Conservation (phyloP, 2,329 filamentous ascomycete genomes). For the Metarhizium anisopliae region DNA sequence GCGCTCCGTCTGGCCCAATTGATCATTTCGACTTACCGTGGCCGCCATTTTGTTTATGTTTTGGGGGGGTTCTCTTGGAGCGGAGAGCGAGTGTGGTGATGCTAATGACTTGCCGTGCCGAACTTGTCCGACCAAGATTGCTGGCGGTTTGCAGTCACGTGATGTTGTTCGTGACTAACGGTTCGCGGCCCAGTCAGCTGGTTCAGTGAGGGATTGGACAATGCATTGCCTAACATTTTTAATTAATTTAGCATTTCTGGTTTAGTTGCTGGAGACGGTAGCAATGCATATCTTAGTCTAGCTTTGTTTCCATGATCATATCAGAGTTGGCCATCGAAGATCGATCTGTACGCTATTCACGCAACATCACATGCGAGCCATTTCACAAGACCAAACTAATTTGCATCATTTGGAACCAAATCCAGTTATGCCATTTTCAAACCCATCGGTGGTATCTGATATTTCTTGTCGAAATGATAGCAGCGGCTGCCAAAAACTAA, state of each 20-base stretch:
- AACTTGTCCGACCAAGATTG: slow-evolving; percentile 25
- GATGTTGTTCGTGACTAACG: slow-evolving; percentile 8
- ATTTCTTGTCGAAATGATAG: background rate
- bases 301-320: too few species aligned
- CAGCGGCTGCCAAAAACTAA: slow-evolving; percentile 15
- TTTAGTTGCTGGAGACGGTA: too few species aligned
- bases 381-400: too few species aligned
- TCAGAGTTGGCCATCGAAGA: too few species aligned
- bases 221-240: background rate
- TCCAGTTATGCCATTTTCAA: background rate
- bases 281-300: too few species aligned
- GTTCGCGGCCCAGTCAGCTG: background rate
- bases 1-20: background rate
- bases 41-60: slow-evolving; percentile 51
- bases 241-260: background rate
- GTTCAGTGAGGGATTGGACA: background rate
- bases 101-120: slow-evolving; percentile 38
- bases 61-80: slow-evolving; percentile 33
- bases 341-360: too few species aligned
- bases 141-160: slow-evolving; percentile 21
- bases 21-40: slow-evolving; percentile 46
- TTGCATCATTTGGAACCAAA: background rate
- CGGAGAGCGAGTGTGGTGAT: slow-evolving; percentile 40
- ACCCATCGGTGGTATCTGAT: background rate
- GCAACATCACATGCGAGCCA: background rate